These are phyloP conservation scores for Lagerstroemia speciosa DNA, from an alignment of 345 rosid species.

Conservation along the genomic window DNA sequence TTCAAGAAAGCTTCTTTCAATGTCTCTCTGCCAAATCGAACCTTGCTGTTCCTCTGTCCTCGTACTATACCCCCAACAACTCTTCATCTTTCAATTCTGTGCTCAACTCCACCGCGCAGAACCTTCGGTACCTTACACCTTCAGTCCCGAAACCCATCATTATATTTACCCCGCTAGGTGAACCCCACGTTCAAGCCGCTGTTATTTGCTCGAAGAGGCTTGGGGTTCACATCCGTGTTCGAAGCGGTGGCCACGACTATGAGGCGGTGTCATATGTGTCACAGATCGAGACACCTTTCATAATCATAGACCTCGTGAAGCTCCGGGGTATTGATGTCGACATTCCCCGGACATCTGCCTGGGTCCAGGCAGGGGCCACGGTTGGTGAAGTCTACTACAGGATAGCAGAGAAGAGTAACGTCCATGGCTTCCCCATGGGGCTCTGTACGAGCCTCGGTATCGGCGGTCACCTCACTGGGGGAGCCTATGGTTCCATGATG, in stretches of 20 bases:
- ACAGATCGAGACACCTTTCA: conserved; percentile 22
- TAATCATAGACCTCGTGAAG: conserved; percentile 21
- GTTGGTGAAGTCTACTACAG: conserved; percentile 27
- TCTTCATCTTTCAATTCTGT: neutral
- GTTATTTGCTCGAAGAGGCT: conserved; percentile 17
- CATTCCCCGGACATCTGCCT: conserved; percentile 16
- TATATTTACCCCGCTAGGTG: conserved; percentile 15
- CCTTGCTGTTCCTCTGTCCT: neutral
- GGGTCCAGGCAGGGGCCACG: conserved; percentile 34
- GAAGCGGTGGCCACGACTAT: conserved; percentile 36
- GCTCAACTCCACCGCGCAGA: neutral
- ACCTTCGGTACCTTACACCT: conserved; percentile 7
- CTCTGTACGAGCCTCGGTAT: conserved; percentile 25
- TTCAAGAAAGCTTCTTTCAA: neutral
- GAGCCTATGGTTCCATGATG: conserved; percentile 20
- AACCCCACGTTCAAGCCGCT: conserved; percentile 20
- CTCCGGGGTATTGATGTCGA: conserved; percentile 21
- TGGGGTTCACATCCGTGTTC: conserved; percentile 19
- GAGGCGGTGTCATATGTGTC: conserved; percentile 27
- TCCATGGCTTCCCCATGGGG: conserved; percentile 25
- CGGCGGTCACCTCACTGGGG: conserved; percentile 20
- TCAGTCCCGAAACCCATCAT: conserved; percentile 13
- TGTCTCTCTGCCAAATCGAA: neutral
- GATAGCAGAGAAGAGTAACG: conserved; percentile 11
- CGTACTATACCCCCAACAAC: neutral